These are phyloP conservation scores for Microsporum canis DNA, from an alignment of 2,329 filamentous ascomycete genomes.

Conservation along the genomic window DNA sequence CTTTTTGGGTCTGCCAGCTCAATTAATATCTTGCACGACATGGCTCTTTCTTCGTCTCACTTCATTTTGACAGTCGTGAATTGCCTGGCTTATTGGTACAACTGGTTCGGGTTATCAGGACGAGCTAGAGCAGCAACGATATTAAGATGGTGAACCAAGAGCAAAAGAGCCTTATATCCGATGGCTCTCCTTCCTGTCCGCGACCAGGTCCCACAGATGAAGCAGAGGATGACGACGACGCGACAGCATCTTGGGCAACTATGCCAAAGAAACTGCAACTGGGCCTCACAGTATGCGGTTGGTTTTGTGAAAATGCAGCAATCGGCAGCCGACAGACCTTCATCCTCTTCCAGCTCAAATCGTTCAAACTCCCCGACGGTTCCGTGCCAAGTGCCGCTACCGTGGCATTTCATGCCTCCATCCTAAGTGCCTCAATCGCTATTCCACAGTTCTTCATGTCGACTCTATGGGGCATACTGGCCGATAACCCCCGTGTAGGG, in stretches of 20 bases:
- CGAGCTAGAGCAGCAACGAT: background rate
- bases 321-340: background rate
- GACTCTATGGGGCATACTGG: background rate
- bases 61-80: background rate
- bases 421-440: background rate
- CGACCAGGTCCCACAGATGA: background rate
- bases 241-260: background rate
- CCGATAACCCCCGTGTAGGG: background rate
- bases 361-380: background rate
- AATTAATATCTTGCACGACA: background rate
- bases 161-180: background rate
- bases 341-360: background rate
- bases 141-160: background rate
- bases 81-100: background rate
- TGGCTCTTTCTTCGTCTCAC: background rate
- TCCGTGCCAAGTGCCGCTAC: background rate
- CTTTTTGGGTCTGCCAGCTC: background rate
- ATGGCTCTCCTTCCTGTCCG: background rate
- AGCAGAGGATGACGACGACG: background rate
- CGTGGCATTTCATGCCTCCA: background rate
- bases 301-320: background rate
- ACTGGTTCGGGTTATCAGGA: background rate
- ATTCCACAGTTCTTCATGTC: background rate
- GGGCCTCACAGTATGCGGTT: background rate
- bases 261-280: constrained; percentile 1